Base-by-base conservation (phyloP, 2,329 filamentous ascomycete genomes). In the Colletotrichum acutatum region DNA sequence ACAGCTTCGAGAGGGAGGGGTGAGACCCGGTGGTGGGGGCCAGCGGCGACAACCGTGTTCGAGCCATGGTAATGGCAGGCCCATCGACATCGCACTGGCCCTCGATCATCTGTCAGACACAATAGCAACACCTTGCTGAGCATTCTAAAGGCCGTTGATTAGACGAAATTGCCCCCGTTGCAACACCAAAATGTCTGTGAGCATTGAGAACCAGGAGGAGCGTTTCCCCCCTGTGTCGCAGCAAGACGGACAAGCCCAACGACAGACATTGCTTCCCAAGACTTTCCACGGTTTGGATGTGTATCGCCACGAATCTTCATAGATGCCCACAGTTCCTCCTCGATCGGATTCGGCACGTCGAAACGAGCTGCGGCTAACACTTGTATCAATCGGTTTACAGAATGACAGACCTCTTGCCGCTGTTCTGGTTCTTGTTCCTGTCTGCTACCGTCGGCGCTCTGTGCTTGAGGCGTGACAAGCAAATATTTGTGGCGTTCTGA, bases 351-450 rank as follows among this genome's bases (percentile, higher is more conserved):
- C 66, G 46, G 34, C 19, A 9, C 30, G n/a, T 60, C 60, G 67
- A 71, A 71, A 66, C 54, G 56, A 56, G 22, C 60, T 61, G 46
- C 32, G 71, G 60, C 54, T 49, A 26, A 46, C 28, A n/a, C 24
- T 22, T 34, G 34, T 52, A 65, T 65, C 59, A 46, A 54, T 60
- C 34, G 22, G 60, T 64, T 61, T 28, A 57, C 34, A 46, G 58
- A 61, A 66, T 61, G 60, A 22, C 60, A 69, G 42, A 32, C 60
- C 54, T 24, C 26, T 19, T 34, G 59, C 56, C 26, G 54, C 46
- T 60, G 53, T 19, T 66, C 56, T 61, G 61, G 46, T 57, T 32
- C 49, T 65, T 37, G 24, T 26, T 26, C 19, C 32, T 65, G 24
- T 9, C 32, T 14, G n/a, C 30, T 9, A 30, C 37, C 37, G 14